Conservation (phyloP, 768 basidiomycete genomes). For the Termitomyces bulborhizus region DNA sequence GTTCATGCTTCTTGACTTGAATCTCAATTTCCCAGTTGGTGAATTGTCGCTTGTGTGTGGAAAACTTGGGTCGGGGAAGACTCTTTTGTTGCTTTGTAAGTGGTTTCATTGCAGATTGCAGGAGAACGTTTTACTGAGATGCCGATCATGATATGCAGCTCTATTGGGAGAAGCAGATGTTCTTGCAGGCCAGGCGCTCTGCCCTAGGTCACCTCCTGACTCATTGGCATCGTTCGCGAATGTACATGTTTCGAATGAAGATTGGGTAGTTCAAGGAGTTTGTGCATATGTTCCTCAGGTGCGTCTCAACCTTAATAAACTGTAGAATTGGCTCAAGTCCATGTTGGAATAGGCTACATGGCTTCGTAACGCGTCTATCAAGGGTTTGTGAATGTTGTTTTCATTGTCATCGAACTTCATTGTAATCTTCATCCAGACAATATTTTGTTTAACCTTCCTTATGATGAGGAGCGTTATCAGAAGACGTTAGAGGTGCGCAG, state of each 20-base stretch:
- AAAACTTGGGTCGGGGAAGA: conserved; percentile 87
- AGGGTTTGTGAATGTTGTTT: conserved; percentile 22
- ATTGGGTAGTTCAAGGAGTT: conserved; percentile 74
- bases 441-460: conserved; percentile 71
- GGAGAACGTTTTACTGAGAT: neutral
- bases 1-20: conserved; percentile 77
- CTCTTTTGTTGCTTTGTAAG: conserved; percentile 66
- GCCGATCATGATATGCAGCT: conserved; percentile 29
- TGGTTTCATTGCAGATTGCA: neutral
- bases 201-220: conserved; percentile 83
- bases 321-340: neutral
- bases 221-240: conserved; percentile 56
- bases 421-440: conserved; percentile 29
- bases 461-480: conserved; percentile 64
- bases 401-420: neutral
- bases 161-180: conserved; percentile 88
- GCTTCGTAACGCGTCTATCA: conserved; percentile 69
- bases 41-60: conserved; percentile 84
- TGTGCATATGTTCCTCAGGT: conserved; percentile 88
- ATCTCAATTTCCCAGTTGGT: conserved; percentile 70
- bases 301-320: conserved; percentile 6
- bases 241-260: conserved; percentile 34
- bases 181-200: conserved; percentile 71
- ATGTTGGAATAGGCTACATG: conserved; percentile 39
- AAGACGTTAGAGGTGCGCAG: conserved; percentile 63